A percentile compares a stretch with the other conserved stretches of the same genome.
Evolutionary conservation across 371 early-diverging fungal genomes (phyloP).

Genomic region (Nematocida ausubeli): DNA sequence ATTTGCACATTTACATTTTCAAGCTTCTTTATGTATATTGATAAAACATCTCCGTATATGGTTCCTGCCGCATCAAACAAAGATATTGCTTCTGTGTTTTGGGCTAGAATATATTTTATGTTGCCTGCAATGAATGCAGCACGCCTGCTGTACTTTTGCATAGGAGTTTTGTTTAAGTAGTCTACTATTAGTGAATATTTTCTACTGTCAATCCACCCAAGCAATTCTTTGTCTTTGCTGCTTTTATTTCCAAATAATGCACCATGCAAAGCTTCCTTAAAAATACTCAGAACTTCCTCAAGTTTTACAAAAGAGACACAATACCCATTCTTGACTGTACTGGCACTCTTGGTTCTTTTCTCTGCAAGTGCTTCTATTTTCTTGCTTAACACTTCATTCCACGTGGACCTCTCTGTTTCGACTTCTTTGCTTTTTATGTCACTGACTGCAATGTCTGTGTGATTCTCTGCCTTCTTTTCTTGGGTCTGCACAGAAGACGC

Average conservation of each 20-base stretch:
- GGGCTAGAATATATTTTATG: neutral
- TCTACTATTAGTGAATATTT: constrained; percentile 4
- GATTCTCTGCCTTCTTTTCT: neutral
- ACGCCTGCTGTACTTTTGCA: neutral
- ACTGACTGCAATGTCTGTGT: neutral
- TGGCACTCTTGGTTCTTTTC: neutral
- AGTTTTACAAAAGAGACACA: constrained; percentile 34
- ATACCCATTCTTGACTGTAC: neutral
- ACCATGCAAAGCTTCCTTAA: neutral
- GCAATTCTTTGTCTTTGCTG: neutral
- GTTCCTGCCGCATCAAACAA: neutral
- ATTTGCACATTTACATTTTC: neutral
- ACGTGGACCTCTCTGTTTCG: neutral
- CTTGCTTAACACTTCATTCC: constrained; percentile 7
- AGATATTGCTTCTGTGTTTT: neutral
- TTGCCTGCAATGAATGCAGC: neutral
- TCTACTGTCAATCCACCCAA: constrained; percentile 5
- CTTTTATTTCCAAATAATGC: neutral
- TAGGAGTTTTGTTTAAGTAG: neutral
- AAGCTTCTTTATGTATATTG: constrained; percentile 31
- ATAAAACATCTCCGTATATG: constrained; percentile 25
- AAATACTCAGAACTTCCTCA: constrained; percentile 39
- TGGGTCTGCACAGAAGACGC: neutral
- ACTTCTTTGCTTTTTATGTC: neutral
- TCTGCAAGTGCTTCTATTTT: constrained; percentile 28